phyloP scores from a whole-genome alignment of 371 early-diverging fungal species.

The Mortierella sp. region DNA sequence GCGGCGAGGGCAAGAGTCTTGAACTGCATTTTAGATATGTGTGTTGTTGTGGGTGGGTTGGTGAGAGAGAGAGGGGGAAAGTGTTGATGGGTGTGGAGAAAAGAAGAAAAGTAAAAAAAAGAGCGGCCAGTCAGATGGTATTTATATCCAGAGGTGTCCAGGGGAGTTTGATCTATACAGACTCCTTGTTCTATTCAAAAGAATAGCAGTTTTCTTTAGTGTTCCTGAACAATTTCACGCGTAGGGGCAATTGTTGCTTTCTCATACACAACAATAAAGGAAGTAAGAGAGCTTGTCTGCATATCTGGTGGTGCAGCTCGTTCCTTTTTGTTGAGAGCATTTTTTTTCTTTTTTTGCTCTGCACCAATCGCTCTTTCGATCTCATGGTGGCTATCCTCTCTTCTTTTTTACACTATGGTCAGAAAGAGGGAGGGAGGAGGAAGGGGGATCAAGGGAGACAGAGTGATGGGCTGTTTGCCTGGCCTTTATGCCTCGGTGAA shows the following conservation, averaged over 20 bases:
- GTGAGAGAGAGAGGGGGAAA: background rate
- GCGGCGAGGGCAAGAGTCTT: constrained; percentile 49
- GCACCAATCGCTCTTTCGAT: constrained; percentile 1
- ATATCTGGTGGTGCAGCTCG: background rate
- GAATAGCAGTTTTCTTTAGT: no score
- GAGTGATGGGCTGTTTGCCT: background rate
- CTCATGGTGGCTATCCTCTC: background rate
- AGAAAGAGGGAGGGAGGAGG: background rate
- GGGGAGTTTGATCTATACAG: no score
- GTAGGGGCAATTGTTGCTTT: no score
- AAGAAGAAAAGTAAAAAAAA: background rate
- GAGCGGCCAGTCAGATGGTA: background rate
- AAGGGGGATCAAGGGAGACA: background rate
- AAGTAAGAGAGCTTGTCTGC: background rate
- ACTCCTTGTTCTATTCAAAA: no score
- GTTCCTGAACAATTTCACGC: no score
- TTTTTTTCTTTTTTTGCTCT: background rate
- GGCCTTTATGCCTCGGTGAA: background rate
- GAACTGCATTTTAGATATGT: constrained; percentile 42
- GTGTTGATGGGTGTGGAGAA: constrained; percentile 10
- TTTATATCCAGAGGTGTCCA: constrained; percentile 27
- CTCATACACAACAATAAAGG: background rate
- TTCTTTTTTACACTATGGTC: background rate
- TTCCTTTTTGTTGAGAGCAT: background rate
- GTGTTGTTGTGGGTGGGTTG: background rate